Evolutionary conservation across 2,329 filamentous ascomycete species (phyloP).

Genomic region (Calonectria honghensis): DNA sequence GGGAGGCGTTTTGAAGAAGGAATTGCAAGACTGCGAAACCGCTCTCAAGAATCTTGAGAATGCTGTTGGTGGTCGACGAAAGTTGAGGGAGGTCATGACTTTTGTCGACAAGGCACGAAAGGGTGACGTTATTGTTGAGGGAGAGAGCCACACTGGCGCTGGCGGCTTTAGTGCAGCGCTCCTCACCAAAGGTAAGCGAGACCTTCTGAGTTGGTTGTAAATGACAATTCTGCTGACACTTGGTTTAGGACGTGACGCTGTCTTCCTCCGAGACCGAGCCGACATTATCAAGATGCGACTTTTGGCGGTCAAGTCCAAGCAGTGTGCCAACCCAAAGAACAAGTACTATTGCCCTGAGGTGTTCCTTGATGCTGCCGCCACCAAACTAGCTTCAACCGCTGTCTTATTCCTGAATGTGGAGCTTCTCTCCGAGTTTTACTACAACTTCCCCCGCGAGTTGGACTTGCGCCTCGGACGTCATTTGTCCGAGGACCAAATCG

Average conservation of each 20-base stretch:
- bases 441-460: slow-evolving; percentile 95
- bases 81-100: slow-evolving; percentile 89
- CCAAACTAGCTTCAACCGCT: slow-evolving; percentile 94
- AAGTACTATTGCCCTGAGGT: slow-evolving; percentile 98
- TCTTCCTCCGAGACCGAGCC: slow-evolving; percentile 94
- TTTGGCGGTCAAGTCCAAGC: slow-evolving; percentile 90
- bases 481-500: slow-evolving; percentile 85
- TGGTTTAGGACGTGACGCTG: slow-evolving; percentile 85
- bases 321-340: slow-evolving; percentile 88
- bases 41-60: slow-evolving; percentile 86
- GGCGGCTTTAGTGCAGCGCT: slow-evolving; percentile 95
- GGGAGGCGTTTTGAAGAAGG: slow-evolving; percentile 86
- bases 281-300: slow-evolving; percentile 94
- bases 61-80: slow-evolving; percentile 85
- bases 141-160: slow-evolving; percentile 87
- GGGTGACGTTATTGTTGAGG: slow-evolving; percentile 89
- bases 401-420: slow-evolving; percentile 99
- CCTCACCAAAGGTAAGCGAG: slow-evolving; percentile 82
- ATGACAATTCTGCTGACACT: slow-evolving; percentile 53
- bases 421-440: slow-evolving; percentile 96
- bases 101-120: slow-evolving; percentile 94
- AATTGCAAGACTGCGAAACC: slow-evolving; percentile 88
- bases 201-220: background rate
- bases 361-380: slow-evolving; percentile 97
- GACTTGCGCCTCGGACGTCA: slow-evolving; percentile 90